Evolutionary conservation across 208 protist species (phyloP).

Genomic region (Borovskyia barvae): DNA sequence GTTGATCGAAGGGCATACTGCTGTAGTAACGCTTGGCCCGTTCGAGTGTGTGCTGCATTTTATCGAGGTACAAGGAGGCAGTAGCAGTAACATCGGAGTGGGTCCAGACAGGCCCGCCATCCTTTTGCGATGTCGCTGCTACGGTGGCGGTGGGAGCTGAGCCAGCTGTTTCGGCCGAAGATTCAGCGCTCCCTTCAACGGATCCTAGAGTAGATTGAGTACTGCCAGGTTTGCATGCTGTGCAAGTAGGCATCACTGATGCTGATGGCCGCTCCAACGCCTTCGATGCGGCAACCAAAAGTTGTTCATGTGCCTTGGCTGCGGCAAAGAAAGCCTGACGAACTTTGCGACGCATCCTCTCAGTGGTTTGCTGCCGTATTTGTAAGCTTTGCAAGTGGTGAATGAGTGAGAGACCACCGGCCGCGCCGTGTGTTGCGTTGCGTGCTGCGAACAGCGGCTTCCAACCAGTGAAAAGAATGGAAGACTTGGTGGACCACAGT

Average conservation of each 20-base stretch:
- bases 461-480: neutral
- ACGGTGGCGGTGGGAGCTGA: neutral
- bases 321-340: neutral
- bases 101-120: neutral
- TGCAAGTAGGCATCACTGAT: neutral
- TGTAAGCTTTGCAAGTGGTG: no score
- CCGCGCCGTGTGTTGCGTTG: neutral
- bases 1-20: conserved; percentile 59
- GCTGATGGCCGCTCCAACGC: conserved; percentile 12
- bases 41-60: conserved; percentile 21
- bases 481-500: neutral
- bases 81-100: neutral
- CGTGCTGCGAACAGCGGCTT: no score
- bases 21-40: conserved; percentile 28
- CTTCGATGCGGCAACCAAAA: conserved; percentile 1
- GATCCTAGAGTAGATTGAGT: neutral
- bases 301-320: conserved; percentile 8
- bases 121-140: neutral
- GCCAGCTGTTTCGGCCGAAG: neutral
- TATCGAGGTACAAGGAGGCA: conserved; percentile 27
- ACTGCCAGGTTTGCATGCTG: neutral
- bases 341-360: no score
- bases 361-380: no score
- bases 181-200: neutral
- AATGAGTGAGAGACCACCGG: neutral